Evolutionary conservation across 2,329 filamentous ascomycete species (phyloP), one percentile per base, ranked within the genome.

Genomic region (Trichophyton verrucosum): DNA sequence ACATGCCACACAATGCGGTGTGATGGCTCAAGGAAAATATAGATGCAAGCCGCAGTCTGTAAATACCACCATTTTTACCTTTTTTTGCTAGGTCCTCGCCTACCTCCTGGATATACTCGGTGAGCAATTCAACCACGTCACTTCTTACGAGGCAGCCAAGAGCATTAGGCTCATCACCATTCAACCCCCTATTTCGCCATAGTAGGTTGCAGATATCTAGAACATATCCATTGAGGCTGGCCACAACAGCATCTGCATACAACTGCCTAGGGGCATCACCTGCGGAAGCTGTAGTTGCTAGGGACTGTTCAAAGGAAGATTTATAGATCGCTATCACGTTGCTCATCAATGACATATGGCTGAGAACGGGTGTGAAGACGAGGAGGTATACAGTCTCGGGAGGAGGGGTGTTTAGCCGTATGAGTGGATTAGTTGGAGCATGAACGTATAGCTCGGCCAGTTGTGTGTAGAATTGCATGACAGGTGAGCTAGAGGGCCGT

Each of bases 181-280:
- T 83, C 62, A 95, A 86, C 0, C 86, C 89, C 11, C 86, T 82
- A 22, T 83, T 82, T 7, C 89, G 82, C 89, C 89, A 95, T 55
- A 94, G 72, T 58, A 88, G 84, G 70, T 95, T 95, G 76, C 89
- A 91, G 36, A 91, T 81, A 69, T 95, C 90, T 84, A 94, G 91
- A 36, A 95, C 80, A 70, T 87, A 91, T 22, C 86, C 86, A 70
- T 95, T 95, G 75, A 94, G 91, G 24, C 81, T 75, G 64, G 84
- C 82, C 46, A 90, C 82, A 61, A 86, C 82, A 36, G 78, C 74
- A 47, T 81, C 78, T 30, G 83, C 78, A 63, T 86, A 86, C n/a
- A 65, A 72, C 72, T 53, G 63, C 55, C 65, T 61, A 44, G 58
- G 69, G 56, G 65, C 72, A 66, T 66, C 71, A 66, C 67, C 68